Evolutionary conservation across 768 basidiomycete genomes (phyloP).

Genomic region (Russula sp.): DNA sequence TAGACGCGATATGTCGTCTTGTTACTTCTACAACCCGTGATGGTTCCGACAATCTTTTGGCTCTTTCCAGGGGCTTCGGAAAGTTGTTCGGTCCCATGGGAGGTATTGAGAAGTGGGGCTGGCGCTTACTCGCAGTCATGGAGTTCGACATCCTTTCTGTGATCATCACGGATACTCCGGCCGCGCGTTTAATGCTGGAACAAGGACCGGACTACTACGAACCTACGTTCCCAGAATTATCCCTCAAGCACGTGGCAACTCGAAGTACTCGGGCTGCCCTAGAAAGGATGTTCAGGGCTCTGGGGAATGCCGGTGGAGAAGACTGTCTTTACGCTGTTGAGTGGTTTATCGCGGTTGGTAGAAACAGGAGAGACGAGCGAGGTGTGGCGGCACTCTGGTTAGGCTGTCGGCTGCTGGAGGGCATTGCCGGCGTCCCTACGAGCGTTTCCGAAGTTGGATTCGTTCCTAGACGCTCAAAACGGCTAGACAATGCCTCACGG

Average conservation of each 20-base stretch:
- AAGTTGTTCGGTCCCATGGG: constrained; percentile 74
- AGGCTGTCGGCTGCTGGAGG: constrained; percentile 69
- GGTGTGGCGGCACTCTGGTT: constrained; percentile 82
- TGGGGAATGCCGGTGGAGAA: constrained; percentile 67
- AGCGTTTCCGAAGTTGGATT: constrained; percentile 27
- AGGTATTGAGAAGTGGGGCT: constrained; percentile 89
- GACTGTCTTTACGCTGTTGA: constrained; percentile 71
- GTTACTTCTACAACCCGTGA: constrained; percentile 25
- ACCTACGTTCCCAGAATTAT: constrained; percentile 52
- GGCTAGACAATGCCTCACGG: constrained; percentile 59
- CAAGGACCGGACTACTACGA: constrained; percentile 33
- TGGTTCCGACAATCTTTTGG: constrained; percentile 28
- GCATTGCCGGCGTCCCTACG: constrained; percentile 49
- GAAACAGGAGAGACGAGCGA: constrained; percentile 37
- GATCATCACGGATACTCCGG: constrained; percentile 41
- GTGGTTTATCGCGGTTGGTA: constrained; percentile 64
- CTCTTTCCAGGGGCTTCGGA: constrained; percentile 49
- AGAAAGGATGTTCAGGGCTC: constrained; percentile 62
- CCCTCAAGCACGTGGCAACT: constrained; percentile 50
- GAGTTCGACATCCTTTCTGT: constrained; percentile 59
- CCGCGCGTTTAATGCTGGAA: constrained; percentile 55
- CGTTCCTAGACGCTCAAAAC: constrained; percentile 34
- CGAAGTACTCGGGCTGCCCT: constrained; percentile 49
- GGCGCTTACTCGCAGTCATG: constrained; percentile 75
- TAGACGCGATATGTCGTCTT: constrained; percentile 65